Conservation (phyloP, 2,329 filamentous ascomycete genomes). For the Colletotrichum sansevieriae region DNA sequence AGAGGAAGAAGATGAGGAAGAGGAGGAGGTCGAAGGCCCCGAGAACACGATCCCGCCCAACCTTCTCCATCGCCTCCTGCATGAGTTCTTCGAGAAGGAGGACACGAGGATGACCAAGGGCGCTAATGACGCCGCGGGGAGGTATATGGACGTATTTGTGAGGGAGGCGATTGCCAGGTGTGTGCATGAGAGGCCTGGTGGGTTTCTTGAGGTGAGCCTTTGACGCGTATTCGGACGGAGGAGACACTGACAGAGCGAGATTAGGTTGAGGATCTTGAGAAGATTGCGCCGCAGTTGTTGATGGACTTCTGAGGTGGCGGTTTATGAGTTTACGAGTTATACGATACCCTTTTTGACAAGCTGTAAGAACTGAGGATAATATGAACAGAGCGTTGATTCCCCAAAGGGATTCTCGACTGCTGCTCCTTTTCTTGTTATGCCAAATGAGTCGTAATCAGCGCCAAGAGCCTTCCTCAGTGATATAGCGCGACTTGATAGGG, state of each 20-base stretch:
- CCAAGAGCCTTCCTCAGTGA: too few relatives aligned
- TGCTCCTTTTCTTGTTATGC: too few relatives aligned
- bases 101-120: constrained; percentile 81
- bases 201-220: constrained; percentile 78
- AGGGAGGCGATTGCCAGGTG: constrained; percentile 88
- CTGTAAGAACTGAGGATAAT: background rate
- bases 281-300: constrained; percentile 84
- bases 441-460: too few relatives aligned
- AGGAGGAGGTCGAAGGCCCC: constrained; percentile 50
- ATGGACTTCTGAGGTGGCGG: constrained; percentile 77
- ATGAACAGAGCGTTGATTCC: too few relatives aligned
- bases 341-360: constrained; percentile 12
- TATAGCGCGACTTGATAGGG: too few relatives aligned
- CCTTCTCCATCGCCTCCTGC: constrained; percentile 80
- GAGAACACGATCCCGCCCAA: constrained; percentile 75
- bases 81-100: constrained; percentile 81
- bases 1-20: constrained; percentile 43
- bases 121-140: constrained; percentile 81
- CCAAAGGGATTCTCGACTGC: too few relatives aligned
- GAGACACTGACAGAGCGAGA: constrained; percentile 29
- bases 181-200: constrained; percentile 75
- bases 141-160: constrained; percentile 93
- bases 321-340: constrained; percentile 13
- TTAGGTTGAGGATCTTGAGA: constrained; percentile 87
- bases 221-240: background rate